A percentile compares a stretch with the other conserved stretches of the same genome.
Evolutionary conservation across 768 basidiomycete species (phyloP).

Genomic region (Candolleomyces eurysporus): DNA sequence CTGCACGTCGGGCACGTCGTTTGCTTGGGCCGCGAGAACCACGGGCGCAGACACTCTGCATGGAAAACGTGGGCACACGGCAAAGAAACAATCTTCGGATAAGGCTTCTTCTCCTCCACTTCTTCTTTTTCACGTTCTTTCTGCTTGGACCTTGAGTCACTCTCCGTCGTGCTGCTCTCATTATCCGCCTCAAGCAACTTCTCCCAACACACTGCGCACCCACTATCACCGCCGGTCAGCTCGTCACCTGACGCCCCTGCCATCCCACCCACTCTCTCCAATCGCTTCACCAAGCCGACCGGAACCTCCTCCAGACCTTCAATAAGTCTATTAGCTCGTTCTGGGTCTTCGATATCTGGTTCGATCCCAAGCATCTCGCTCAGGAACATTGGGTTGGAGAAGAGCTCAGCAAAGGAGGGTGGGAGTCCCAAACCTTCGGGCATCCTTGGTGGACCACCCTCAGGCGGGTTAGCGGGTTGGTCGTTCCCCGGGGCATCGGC

Average conservation of each 20-base stretch:
- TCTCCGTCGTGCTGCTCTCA: conserved; percentile 4
- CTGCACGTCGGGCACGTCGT: conserved; percentile 84
- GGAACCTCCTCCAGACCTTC: conserved; percentile 12
- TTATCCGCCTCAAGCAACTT: conserved; percentile 32
- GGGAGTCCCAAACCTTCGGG: background rate
- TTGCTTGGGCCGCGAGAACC: conserved; percentile 76
- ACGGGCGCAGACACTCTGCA: conserved; percentile 72
- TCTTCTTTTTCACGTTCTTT: conserved; percentile 1
- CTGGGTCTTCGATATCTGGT: conserved; percentile 11
- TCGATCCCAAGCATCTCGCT: conserved; percentile 8
- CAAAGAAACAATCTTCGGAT: conserved; percentile 57
- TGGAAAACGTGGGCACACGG: conserved; percentile 86
- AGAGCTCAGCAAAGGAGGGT: background rate
- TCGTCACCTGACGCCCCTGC: conserved; percentile 6
- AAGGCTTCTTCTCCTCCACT: conserved; percentile 13
- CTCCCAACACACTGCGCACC: conserved; percentile 14
- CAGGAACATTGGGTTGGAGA: conserved; percentile 3
- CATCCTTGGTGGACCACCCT: background rate
- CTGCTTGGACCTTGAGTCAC: conserved; percentile 6
- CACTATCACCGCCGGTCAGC: conserved; percentile 11
- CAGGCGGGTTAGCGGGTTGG: background rate
- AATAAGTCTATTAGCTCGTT: conserved; percentile 12
- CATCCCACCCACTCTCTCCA: conserved; percentile 11
- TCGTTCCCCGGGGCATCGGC: background rate
- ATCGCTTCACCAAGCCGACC: conserved; percentile 9